Conservation (phyloP, 1,284 basidiomycete species). For the Pisolithus thermaeus region DNA sequence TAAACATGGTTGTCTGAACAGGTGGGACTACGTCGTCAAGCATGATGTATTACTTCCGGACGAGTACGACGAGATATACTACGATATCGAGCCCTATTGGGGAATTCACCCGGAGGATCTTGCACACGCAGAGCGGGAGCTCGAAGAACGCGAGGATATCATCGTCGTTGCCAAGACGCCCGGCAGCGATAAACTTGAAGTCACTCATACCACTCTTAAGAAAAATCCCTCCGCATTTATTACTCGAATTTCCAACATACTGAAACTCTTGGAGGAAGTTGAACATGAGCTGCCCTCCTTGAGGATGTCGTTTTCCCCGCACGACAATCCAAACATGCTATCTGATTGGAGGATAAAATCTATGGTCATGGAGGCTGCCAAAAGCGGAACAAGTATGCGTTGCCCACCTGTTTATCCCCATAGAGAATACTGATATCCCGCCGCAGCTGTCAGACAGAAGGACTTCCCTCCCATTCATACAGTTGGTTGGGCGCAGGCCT, state of each 20-base stretch:
- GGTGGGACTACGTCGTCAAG: slow-evolving; percentile 54
- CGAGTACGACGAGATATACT: slow-evolving; percentile 51
- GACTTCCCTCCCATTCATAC: slow-evolving; percentile 15
- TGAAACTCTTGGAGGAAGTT: slow-evolving; percentile 18
- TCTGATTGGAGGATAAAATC: slow-evolving; percentile 21
- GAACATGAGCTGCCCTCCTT: slow-evolving; percentile 24
- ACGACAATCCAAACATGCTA: slow-evolving; percentile 26
- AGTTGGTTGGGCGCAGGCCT: slow-evolving; percentile 21
- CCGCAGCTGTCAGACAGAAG: slow-evolving; percentile 21
- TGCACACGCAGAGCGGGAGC: slow-evolving; percentile 31
- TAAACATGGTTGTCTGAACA: slow-evolving; percentile 12
- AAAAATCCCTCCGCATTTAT: neutral
- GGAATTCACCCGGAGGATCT: slow-evolving; percentile 45
- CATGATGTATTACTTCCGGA: slow-evolving; percentile 54
- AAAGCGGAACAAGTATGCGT: slow-evolving; percentile 23
- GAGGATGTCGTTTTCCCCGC: slow-evolving; percentile 25
- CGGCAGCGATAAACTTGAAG: slow-evolving; percentile 3
- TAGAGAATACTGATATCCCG: neutral
- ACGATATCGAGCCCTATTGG: slow-evolving; percentile 51
- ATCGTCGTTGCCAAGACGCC: slow-evolving; percentile 14
- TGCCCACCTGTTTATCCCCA: neutral
- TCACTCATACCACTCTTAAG: slow-evolving; percentile 12
- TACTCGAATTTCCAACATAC: slow-evolving; percentile 6
- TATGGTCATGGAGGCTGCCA: slow-evolving; percentile 23
- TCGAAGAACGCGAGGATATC: slow-evolving; percentile 28